A percentile compares a stretch with the other conserved stretches of the same genome.
These are phyloP conservation scores for Gypsophila paniculata DNA, from an alignment of 179 eudicot species.

Conservation along the genomic window DNA sequence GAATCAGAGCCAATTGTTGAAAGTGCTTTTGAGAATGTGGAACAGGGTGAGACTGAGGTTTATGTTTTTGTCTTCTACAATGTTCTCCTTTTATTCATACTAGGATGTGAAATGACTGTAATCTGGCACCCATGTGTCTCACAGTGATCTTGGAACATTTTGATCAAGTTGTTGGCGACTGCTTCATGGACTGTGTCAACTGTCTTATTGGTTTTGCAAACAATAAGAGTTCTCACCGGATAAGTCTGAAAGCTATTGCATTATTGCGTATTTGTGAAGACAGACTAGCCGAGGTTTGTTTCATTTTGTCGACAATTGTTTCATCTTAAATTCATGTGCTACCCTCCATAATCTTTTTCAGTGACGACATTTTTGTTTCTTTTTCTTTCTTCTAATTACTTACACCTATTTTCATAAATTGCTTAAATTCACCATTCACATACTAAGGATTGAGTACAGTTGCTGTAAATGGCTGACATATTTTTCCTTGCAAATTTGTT, in stretches of 20 bases:
- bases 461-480: not conserved
- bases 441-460: not conserved
- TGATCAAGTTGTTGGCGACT: slow-evolving; percentile 96
- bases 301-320: slow-evolving; percentile 11
- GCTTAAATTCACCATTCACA: not conserved
- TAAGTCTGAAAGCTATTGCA: slow-evolving; percentile 97
- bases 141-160: slow-evolving; percentile 98
- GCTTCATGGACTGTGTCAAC: slow-evolving; percentile 98
- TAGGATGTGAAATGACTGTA: slow-evolving; percentile 12
- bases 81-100: not conserved
- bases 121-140: slow-evolving; percentile 24
- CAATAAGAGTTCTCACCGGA: slow-evolving; percentile 85
- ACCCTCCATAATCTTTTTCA: not conserved
- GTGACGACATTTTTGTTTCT: not conserved
- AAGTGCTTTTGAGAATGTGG: slow-evolving; percentile 96
- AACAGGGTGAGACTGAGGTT: slow-evolving; percentile 62
- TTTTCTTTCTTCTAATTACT: too few relatives aligned
- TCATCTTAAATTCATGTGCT: not conserved
- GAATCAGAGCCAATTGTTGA: slow-evolving; percentile 92
- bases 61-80: not conserved
- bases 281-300: slow-evolving; percentile 95
- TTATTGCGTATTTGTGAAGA: slow-evolving; percentile 94
- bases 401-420: not conserved
- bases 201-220: slow-evolving; percentile 98
- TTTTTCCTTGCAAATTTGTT: not conserved